Percentiles rank a stretch among this genome's conserved stretches.
Conservation (phyloP, 2,329 filamentous ascomycete genomes). For the Aphanoascus verrucosus region DNA sequence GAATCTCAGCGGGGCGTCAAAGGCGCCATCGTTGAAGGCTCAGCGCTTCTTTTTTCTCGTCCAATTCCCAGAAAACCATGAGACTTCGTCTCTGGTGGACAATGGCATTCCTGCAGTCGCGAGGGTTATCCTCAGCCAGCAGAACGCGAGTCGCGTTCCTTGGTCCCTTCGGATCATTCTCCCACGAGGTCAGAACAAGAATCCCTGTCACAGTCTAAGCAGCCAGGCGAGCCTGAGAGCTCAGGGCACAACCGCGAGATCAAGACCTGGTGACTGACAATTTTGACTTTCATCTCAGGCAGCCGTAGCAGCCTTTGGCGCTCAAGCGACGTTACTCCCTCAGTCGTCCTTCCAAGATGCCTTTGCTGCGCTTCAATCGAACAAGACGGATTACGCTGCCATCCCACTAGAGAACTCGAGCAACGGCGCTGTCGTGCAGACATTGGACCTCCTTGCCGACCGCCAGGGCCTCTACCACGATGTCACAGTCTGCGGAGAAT, state of each 20-base stretch:
- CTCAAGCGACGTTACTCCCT: conserved; percentile 25
- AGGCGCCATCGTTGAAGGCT: neutral
- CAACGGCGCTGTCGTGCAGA: conserved; percentile 84
- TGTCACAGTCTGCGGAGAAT: conserved; percentile 68
- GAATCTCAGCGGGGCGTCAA: neutral
- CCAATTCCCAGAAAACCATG: neutral
- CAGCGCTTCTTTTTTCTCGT: neutral
- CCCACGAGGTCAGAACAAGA: conserved; percentile 52
- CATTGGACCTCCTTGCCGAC: conserved; percentile 79
- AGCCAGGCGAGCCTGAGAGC: neutral
- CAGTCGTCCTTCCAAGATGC: conserved; percentile 48
- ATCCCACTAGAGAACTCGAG: conserved; percentile 94
- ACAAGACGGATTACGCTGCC: conserved; percentile 58
- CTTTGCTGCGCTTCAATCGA: conserved; percentile 64
- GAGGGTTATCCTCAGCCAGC: conserved; percentile 7
- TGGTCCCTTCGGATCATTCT: conserved; percentile 56
- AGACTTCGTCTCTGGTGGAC: neutral
- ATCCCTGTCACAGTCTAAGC: conserved; percentile 11
- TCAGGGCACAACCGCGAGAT: neutral
- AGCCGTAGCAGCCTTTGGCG: conserved; percentile 42
- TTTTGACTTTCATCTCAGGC: conserved; percentile 35
- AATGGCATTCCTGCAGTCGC: conserved; percentile 9
- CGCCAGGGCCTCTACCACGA: conserved; percentile 52
- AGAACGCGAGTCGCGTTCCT: conserved; percentile 43
- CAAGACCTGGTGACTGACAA: conserved; percentile 11